These are phyloP conservation scores for Scytalidium sp. DNA, from an alignment of 2,329 filamentous ascomycete genomes.

Conservation along the genomic window DNA sequence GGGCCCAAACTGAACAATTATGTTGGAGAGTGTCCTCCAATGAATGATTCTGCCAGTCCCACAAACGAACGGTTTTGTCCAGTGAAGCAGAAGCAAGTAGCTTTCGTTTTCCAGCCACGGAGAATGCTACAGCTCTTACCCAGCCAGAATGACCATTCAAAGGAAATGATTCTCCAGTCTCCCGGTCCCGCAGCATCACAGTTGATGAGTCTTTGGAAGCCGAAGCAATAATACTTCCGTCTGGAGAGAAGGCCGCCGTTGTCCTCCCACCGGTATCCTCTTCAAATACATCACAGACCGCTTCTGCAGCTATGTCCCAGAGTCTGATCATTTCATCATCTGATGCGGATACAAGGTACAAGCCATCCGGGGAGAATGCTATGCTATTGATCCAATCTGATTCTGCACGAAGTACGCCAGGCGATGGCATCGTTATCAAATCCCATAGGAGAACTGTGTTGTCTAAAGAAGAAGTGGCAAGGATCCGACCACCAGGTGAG, in stretches of 20 bases:
- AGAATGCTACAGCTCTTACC: not conserved
- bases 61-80: slow-evolving; percentile 3
- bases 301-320: slow-evolving; percentile 3
- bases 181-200: too few relatives aligned
- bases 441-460: slow-evolving; percentile 9
- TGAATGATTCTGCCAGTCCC: not conserved
- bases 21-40: not conserved
- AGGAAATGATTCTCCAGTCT: too few relatives aligned
- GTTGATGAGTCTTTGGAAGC: not conserved
- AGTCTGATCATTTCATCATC: slow-evolving; percentile 1
- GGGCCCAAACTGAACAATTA: not conserved
- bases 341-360: slow-evolving; percentile 1
- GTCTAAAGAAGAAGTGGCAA: slow-evolving; percentile 5
- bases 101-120: slow-evolving; percentile 5
- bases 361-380: slow-evolving; percentile 1
- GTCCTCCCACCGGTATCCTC: too few relatives aligned
- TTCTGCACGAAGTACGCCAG: not conserved
- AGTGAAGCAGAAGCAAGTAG: slow-evolving; percentile 2
- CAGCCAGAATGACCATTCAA: not conserved
- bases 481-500: slow-evolving; percentile 3
- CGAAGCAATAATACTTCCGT: not conserved
- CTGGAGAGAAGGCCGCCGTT: slow-evolving; percentile 1
- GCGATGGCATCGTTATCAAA: not conserved
- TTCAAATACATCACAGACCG: not conserved
- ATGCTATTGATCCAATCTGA: not conserved